A percentile compares a stretch with the other conserved stretches of the same genome.
These are phyloP conservation scores for Lanmaoa pseudosensibilis DNA, from an alignment of 768 basidiomycete genomes.

Conservation along the genomic window DNA sequence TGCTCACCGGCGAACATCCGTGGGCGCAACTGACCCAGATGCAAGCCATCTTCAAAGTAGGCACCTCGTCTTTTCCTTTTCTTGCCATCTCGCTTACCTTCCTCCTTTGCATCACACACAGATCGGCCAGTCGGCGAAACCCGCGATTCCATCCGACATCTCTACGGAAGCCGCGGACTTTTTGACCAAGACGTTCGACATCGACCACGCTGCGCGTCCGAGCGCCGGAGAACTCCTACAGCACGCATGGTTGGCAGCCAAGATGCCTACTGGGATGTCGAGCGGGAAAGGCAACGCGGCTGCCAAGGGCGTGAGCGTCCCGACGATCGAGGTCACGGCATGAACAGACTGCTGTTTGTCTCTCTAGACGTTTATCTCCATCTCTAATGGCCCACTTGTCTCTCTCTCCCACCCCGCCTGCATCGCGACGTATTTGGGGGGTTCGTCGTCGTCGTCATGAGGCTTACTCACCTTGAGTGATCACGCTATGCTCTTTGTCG, in stretches of 20 bases:
- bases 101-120: slow-evolving; percentile 29
- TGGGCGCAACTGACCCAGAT: slow-evolving; percentile 97
- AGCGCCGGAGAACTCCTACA: slow-evolving; percentile 73
- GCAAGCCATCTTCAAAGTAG: slow-evolving; percentile 98
- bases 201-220: slow-evolving; percentile 79
- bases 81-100: neutral
- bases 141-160: slow-evolving; percentile 88
- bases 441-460: too few species aligned
- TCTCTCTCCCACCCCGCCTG: too few species aligned
- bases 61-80: neutral
- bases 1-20: slow-evolving; percentile 94
- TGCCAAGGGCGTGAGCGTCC: slow-evolving; percentile 16
- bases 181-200: slow-evolving; percentile 80
- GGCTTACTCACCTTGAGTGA: too few species aligned
- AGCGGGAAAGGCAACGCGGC: slow-evolving; percentile 21
- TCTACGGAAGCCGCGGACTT: slow-evolving; percentile 87
- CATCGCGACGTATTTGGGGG: neutral
- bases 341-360: slow-evolving; percentile 2
- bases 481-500: too few species aligned
- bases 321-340: slow-evolving; percentile 32
- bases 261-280: slow-evolving; percentile 31
- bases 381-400: neutral
- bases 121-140: slow-evolving; percentile 91
- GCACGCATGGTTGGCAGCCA: slow-evolving; percentile 64
- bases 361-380: neutral